Conservation (phyloP, 2,329 filamentous ascomycete genomes). For the Aotearoamyces nothofagi region DNA sequence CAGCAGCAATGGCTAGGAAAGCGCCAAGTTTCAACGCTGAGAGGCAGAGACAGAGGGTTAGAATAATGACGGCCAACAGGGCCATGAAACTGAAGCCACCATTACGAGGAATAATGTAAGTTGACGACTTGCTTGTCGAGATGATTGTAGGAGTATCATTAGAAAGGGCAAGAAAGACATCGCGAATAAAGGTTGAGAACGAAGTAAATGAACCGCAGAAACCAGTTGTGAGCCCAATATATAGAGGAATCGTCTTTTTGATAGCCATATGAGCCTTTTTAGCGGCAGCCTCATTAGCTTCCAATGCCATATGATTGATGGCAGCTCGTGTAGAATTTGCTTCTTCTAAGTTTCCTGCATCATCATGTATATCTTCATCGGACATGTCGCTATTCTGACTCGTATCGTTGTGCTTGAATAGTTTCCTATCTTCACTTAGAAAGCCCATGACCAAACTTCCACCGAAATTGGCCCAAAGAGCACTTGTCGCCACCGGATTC, state of each 20-base stretch:
- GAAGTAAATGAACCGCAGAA: constrained; percentile 86
- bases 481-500: constrained; percentile 56
- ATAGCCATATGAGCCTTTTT: constrained; percentile 42
- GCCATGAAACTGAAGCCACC: constrained; percentile 76
- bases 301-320: constrained; percentile 3
- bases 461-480: constrained; percentile 77
- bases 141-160: constrained; percentile 50
- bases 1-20: constrained; percentile 53
- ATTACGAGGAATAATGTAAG: constrained; percentile 38
- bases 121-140: constrained; percentile 19
- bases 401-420: constrained; percentile 50
- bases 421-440: constrained; percentile 58
- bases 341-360: neutral
- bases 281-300: constrained; percentile 20
- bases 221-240: constrained; percentile 72
- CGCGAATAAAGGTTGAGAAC: constrained; percentile 75
- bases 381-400: constrained; percentile 22
- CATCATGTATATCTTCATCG: constrained; percentile 29
- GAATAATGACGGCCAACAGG: constrained; percentile 56
- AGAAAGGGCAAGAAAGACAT: constrained; percentile 65
- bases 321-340: constrained; percentile 5
- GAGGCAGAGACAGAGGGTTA: constrained; percentile 56
- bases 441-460: constrained; percentile 80
- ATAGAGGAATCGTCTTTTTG: constrained; percentile 81
- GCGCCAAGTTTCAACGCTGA: constrained; percentile 56